Evolutionary conservation across 306 rosid species (phyloP).

Genomic region (Begonia masoniana): DNA sequence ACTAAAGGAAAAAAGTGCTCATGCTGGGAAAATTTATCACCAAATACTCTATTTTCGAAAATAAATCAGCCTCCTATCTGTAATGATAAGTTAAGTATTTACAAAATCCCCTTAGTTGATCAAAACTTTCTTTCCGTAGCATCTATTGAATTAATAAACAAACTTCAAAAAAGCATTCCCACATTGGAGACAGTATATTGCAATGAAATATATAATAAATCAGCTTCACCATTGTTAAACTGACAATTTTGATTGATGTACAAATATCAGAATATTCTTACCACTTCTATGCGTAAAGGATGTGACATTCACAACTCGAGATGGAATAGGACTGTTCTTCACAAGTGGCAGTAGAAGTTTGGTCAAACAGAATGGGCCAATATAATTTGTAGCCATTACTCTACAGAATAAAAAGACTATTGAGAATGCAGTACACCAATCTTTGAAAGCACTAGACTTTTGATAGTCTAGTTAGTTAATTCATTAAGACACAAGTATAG

Average conservation of each 20-base stretch:
- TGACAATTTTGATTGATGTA: too few species aligned
- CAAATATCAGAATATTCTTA: conserved; percentile 13
- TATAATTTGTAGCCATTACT: conserved; percentile 75
- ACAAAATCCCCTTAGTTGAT: too few species aligned
- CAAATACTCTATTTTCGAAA: too few species aligned
- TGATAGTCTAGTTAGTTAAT: not conserved
- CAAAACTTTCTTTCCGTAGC: too few species aligned
- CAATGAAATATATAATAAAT: too few species aligned
- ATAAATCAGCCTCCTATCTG: too few species aligned
- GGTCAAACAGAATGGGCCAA: conserved; percentile 64
- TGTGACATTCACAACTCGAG: conserved; percentile 72
- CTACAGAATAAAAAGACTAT: conserved; percentile 19
- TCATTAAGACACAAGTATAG: not conserved
- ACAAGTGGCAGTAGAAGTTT: conserved; percentile 62
- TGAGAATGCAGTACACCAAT: conserved; percentile 1
- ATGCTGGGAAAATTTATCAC: too few species aligned
- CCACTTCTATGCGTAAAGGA: conserved; percentile 82
- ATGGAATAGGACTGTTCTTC: conserved; percentile 49
- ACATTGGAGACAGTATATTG: too few species aligned
- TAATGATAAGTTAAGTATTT: not conserved
- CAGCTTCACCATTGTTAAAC: too few species aligned
- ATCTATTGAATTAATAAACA: too few species aligned
- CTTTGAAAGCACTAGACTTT: not conserved
- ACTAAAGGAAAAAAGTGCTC: too few species aligned
- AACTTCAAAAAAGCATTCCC: too few species aligned